Evolutionary conservation across 352 stramenopile genomes (phyloP).

Genomic region (Pythium oligandrum): DNA sequence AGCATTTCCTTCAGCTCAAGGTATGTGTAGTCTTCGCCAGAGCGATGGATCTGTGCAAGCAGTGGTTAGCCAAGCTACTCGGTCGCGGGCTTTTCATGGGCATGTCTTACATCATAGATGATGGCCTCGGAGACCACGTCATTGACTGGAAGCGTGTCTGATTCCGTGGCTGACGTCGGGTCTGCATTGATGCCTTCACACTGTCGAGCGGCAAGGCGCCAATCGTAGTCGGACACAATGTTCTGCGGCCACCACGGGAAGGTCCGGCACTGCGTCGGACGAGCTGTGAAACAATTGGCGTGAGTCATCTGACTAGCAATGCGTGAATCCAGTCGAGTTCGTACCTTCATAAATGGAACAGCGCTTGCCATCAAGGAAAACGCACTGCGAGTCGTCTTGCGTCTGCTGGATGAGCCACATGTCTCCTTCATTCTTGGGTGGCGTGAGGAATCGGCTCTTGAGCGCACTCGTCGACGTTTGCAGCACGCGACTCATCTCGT

Average conservation of each 20-base stretch:
- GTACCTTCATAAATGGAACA: constrained; percentile 54
- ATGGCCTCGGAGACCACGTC: constrained; percentile 58
- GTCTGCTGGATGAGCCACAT: constrained; percentile 46
- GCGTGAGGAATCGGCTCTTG: constrained; percentile 28
- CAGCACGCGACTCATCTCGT: constrained; percentile 32
- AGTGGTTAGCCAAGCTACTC: not conserved
- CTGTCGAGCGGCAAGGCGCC: constrained; percentile 45
- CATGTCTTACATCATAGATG: constrained; percentile 51
- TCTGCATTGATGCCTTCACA: constrained; percentile 55
- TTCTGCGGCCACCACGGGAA: constrained; percentile 82
- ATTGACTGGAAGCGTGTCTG: constrained; percentile 27
- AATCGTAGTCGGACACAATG: constrained; percentile 77
- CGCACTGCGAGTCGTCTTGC: constrained; percentile 46
- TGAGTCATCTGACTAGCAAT: constrained; percentile 1
- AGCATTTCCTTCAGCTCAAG: constrained; percentile 57
- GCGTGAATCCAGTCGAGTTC: constrained; percentile 16
- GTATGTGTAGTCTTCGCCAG: constrained; percentile 73
- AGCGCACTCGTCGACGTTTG: constrained; percentile 29
- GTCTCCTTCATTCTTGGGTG: constrained; percentile 10
- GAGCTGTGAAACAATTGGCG: constrained; percentile 18
- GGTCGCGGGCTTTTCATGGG: not conserved
- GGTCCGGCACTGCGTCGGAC: constrained; percentile 74
- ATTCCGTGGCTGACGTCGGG: constrained; percentile 1
- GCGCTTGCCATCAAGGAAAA: constrained; percentile 61
- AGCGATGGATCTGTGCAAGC: constrained; percentile 52